Conservation (phyloP, 2,329 filamentous ascomycete species). For the Diplocarpon rosae region DNA sequence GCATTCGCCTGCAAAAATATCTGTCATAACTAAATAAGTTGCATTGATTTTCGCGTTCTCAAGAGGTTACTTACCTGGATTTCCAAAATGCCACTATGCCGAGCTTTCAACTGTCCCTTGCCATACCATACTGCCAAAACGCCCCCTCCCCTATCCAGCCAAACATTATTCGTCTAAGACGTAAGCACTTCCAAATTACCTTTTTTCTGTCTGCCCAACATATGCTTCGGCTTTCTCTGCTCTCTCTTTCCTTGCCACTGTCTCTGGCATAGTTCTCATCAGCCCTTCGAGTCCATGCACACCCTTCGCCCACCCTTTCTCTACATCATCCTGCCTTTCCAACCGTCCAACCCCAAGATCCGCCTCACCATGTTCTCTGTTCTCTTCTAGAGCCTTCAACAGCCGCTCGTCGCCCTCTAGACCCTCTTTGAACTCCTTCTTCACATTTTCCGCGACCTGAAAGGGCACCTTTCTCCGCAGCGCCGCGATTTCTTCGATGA, state of each 20-base stretch:
- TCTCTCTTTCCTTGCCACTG: slow-evolving; percentile 54
- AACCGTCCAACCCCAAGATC: slow-evolving; percentile 29
- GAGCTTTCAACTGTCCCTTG: no score
- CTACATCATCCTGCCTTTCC: slow-evolving; percentile 37
- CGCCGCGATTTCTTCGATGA: slow-evolving; percentile 51
- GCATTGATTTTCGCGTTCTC: no score
- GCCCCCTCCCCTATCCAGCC: not conserved
- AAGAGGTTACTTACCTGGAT: no score
- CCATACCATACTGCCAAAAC: no score
- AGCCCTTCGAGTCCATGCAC: slow-evolving; percentile 41
- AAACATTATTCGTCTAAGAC: not conserved
- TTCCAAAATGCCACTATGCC: no score
- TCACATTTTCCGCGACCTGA: slow-evolving; percentile 15
- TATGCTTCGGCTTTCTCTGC: slow-evolving; percentile 41
- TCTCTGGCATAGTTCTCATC: slow-evolving; percentile 49
- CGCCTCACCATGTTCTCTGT: slow-evolving; percentile 6
- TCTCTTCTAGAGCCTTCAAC: slow-evolving; percentile 12
- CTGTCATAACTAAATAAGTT: no score
- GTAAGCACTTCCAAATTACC: not conserved
- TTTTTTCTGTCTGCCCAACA: slow-evolving; percentile 17
- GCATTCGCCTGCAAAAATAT: no score
- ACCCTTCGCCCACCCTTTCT: slow-evolving; percentile 36
- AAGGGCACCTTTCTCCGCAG: slow-evolving; percentile 19
- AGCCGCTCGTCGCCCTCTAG: slow-evolving; percentile 17
- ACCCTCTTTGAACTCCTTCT: slow-evolving; percentile 14